A percentile compares a stretch with the other conserved stretches of the same genome.
Conservation (phyloP, 2,329 filamentous ascomycete genomes). For the Alternaria alternata region DNA sequence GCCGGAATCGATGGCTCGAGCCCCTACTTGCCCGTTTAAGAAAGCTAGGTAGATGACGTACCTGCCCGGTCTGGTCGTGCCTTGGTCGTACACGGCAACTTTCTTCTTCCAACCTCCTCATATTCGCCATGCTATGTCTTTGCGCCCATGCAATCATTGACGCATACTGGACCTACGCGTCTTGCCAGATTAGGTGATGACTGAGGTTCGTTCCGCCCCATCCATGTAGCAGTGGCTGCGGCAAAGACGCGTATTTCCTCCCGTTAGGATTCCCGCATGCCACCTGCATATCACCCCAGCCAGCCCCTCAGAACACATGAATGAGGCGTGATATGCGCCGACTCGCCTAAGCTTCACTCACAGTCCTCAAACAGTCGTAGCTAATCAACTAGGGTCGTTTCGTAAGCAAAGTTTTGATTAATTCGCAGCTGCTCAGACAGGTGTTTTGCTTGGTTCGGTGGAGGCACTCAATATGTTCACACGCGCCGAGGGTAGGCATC, state of each 20-base stretch:
- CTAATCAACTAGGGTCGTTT: background rate
- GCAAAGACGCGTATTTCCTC: background rate
- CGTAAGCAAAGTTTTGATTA: conserved; percentile 2
- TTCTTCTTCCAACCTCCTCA: background rate
- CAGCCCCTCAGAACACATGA: background rate
- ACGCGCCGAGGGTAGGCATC: background rate
- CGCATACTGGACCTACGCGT: background rate
- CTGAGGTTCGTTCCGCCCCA: background rate
- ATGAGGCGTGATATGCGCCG: background rate
- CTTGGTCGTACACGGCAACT: background rate
- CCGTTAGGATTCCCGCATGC: conserved; percentile 4
- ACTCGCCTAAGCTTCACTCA: background rate
- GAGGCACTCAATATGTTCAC: background rate
- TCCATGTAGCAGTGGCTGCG: background rate
- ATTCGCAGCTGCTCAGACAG: background rate
- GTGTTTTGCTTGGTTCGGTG: background rate
- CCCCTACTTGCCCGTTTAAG: background rate
- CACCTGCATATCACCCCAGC: conserved; percentile 3
- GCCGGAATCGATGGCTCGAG: background rate
- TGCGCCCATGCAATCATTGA: background rate
- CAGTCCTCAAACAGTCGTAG: background rate
- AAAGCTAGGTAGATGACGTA: background rate
- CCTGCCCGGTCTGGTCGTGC: background rate
- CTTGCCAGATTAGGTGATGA: background rate
- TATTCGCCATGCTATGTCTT: background rate